Percentiles rank a stretch among this genome's conserved stretches.
phyloP scores from a whole-genome alignment of 2,329 filamentous ascomycete species.

The Zymoseptoria crescenta region DNA sequence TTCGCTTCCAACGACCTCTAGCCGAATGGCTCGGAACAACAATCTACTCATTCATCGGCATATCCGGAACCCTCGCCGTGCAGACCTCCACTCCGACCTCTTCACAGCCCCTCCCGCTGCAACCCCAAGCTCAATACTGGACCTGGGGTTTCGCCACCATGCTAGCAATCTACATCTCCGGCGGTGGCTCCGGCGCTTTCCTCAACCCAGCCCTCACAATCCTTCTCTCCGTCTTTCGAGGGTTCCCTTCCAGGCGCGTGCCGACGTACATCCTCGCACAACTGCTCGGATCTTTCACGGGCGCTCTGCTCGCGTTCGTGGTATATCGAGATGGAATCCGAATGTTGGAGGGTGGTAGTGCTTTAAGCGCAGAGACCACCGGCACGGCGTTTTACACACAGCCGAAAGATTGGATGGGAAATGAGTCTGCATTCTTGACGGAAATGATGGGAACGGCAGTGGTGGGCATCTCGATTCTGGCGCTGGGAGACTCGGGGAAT shows the following conservation, averaged over 20 bases:
- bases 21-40: slow-evolving; percentile 52
- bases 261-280: slow-evolving; percentile 46
- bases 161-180: slow-evolving; percentile 36
- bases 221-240: slow-evolving; percentile 38
- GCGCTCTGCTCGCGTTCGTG: slow-evolving; percentile 40
- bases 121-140: slow-evolving; percentile 22
- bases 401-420: slow-evolving; percentile 20
- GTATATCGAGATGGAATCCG: slow-evolving; percentile 35
- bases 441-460: slow-evolving; percentile 31
- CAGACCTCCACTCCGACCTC: slow-evolving; percentile 31
- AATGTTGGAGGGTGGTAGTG: slow-evolving; percentile 33
- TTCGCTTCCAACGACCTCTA: slow-evolving; percentile 50
- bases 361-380: slow-evolving; percentile 13
- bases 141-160: slow-evolving; percentile 50
- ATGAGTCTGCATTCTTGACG: slow-evolving; percentile 40
- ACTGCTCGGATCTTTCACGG: slow-evolving; percentile 46
- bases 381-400: slow-evolving; percentile 24
- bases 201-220: slow-evolving; percentile 43
- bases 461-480: slow-evolving; percentile 37
- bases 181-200: slow-evolving; percentile 42
- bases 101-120: slow-evolving; percentile 4
- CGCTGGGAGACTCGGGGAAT: slow-evolving; percentile 24
- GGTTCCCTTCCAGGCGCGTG: slow-evolving; percentile 46
- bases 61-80: slow-evolving; percentile 27
- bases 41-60: slow-evolving; percentile 12